Percentiles rank a stretch among this genome's conserved stretches.
These are phyloP conservation scores for Zancudomyces culisetae DNA, from an alignment of 371 early-diverging fungal genomes.

Conservation along the genomic window DNA sequence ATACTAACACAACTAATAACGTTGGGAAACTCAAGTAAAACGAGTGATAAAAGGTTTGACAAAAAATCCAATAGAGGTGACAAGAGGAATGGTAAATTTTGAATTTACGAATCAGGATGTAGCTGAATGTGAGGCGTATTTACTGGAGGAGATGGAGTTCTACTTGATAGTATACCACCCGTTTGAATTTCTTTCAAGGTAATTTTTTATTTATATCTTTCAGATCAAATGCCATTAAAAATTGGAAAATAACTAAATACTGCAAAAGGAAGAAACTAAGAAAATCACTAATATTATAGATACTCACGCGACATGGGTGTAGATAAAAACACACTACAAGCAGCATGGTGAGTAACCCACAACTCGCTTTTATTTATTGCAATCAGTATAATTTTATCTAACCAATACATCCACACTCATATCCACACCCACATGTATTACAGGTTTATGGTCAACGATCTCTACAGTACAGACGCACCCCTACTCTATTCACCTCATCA, in stretches of 20 bases:
- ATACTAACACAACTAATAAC: no score
- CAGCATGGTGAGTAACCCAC: constrained; percentile 35
- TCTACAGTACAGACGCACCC: constrained; percentile 52
- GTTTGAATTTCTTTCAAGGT: constrained; percentile 49
- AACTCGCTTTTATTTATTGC: neutral
- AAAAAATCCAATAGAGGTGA: neutral
- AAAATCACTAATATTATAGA: constrained; percentile 2
- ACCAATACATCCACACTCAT: neutral
- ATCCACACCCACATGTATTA: no score
- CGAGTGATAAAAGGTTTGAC: no score
- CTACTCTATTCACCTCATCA: constrained; percentile 73
- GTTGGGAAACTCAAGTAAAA: no score
- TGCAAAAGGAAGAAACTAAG: no score
- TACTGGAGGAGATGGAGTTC: constrained; percentile 73
- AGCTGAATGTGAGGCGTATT: constrained; percentile 78
- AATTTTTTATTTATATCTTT: neutral
- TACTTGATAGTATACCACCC: constrained; percentile 73
- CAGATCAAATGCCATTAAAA: neutral
- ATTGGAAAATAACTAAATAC: no score
- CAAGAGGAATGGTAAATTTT: constrained; percentile 26
- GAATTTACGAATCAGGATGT: constrained; percentile 53
- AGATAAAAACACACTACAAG: constrained; percentile 36
- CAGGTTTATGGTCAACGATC: constrained; percentile 68
- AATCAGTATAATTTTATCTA: neutral
- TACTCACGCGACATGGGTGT: constrained; percentile 12